Evolutionary conservation across 164 flowering plant species (phyloP).

Genomic region (Kalanchoe fedtschenkoi): DNA sequence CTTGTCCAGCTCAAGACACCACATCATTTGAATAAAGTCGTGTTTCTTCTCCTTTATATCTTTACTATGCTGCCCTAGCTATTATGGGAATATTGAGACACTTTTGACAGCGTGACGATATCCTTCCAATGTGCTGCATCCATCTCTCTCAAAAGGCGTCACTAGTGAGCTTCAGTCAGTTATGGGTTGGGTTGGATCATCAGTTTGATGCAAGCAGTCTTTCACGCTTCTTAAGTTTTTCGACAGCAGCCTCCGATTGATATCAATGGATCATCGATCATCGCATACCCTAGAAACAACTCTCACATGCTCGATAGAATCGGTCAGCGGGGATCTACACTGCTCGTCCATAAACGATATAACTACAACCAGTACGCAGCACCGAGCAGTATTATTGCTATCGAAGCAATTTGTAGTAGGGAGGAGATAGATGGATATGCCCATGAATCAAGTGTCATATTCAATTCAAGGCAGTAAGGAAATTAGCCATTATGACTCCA

Average conservation of each 20-base stretch:
- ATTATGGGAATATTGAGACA: background rate
- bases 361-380: too few relatives aligned
- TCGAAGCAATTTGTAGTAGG: background rate
- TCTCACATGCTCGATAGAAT: too few relatives aligned
- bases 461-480: background rate
- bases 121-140: background rate
- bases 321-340: too few relatives aligned
- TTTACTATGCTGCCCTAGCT: background rate
- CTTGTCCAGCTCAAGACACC: background rate
- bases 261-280: too few relatives aligned
- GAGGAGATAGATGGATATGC: background rate
- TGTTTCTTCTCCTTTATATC: background rate
- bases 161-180: background rate
- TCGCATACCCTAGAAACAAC: too few relatives aligned
- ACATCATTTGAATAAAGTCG: background rate
- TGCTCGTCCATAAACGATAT: background rate
- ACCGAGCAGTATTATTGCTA: background rate
- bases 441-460: background rate
- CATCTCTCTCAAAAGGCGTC: background rate
- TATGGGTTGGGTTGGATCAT: too few relatives aligned
- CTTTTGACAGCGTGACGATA: background rate
- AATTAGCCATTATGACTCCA: conserved; percentile 1
- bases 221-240: too few relatives aligned
- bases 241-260: too few relatives aligned
- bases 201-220: too few relatives aligned